These are phyloP conservation scores for Platanthera zijinensis DNA, from an alignment of 106 monocot species.

Conservation along the genomic window DNA sequence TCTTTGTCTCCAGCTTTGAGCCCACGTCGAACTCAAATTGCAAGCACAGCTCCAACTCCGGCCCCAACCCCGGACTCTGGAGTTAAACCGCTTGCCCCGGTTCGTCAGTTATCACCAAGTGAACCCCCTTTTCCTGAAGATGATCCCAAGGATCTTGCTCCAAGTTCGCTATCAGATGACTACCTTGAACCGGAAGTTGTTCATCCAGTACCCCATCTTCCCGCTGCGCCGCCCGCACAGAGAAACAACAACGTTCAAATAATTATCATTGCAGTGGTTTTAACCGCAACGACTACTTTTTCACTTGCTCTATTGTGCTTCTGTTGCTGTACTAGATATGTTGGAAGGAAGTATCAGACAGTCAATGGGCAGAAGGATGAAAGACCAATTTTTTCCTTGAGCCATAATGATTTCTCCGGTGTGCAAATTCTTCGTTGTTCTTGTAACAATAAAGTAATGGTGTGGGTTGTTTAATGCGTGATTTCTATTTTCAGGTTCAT, in stretches of 20 bases:
- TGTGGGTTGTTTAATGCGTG: not conserved
- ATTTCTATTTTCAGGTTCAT: constrained; percentile 30
- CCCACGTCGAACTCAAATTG: not conserved
- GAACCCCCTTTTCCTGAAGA: constrained; percentile 4
- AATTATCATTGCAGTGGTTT: constrained; percentile 23
- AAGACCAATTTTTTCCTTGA: constrained; percentile 42
- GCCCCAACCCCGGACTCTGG: not conserved
- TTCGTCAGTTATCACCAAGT: not conserved
- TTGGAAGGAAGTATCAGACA: constrained; percentile 6
- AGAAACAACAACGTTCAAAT: not conserved
- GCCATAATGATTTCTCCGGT: constrained; percentile 48
- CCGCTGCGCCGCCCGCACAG: constrained; percentile 2
- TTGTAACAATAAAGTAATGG: not conserved
- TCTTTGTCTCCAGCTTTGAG: not conserved
- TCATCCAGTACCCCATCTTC: constrained; percentile 1
- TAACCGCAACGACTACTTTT: constrained; percentile 26
- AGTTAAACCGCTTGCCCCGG: constrained; percentile 1
- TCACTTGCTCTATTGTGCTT: constrained; percentile 24
- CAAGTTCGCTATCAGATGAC: constrained; percentile 4
- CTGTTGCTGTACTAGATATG: constrained; percentile 23
- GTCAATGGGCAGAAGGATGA: constrained; percentile 31
- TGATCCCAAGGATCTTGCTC: not conserved
- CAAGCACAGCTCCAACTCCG: not conserved
- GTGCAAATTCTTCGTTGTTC: constrained; percentile 2
- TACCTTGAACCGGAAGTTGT: not conserved